Base-by-base conservation (phyloP, 768 basidiomycete genomes). In the Saitozyma podzolica region DNA sequence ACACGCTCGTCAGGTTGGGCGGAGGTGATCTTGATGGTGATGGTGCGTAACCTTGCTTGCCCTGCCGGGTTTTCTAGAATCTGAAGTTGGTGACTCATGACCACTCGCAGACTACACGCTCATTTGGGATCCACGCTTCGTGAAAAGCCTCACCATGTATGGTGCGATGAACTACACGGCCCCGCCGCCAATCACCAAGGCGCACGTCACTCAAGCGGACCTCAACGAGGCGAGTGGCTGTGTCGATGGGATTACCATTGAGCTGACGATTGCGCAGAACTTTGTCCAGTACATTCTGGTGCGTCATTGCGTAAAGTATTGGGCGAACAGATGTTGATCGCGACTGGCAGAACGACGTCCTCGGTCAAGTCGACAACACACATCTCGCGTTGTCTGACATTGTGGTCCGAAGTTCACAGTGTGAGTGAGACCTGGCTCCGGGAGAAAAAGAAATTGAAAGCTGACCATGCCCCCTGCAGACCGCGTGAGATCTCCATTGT, bases 1-100 rank as follows among this genome's bases (percentile, higher is more conserved):
- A 56, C 11, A 39, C 16, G n/a, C 29, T 48, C n/a, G 40, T 17
- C 13, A 76, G 75, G 73, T 65, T 78, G 0, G 77, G 75, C 9
- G 78, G 78, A 13, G 78, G 78, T 0, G 78, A 79, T 59, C 67
- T 78, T 0, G 77, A 78, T 40, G 77, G 77, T 55, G 70, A 74
- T 43, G 73, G 65, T 65, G 17, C 65, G 66, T 11, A 8, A 19
- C 19, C 52, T 53, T 37, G 14, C 20, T 4, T 37, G 16, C 17
- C 19, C 14, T 39, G 8, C 17, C 2, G 10, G 1, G 16, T 3
- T 37, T 55, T 6, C 29, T 29, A 29, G 29, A 29, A 5, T 29
- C 29, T 0, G 6, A 39, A 13, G 14, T 16, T 2, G 11, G 52
- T 42, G 6, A 20, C 8, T 6, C 11, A 29, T 40, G 8, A n/a